Evolutionary conservation across 305 asterid species (phyloP), one percentile per base, ranked within the genome.

Genomic region (Fraxinus velutina): DNA sequence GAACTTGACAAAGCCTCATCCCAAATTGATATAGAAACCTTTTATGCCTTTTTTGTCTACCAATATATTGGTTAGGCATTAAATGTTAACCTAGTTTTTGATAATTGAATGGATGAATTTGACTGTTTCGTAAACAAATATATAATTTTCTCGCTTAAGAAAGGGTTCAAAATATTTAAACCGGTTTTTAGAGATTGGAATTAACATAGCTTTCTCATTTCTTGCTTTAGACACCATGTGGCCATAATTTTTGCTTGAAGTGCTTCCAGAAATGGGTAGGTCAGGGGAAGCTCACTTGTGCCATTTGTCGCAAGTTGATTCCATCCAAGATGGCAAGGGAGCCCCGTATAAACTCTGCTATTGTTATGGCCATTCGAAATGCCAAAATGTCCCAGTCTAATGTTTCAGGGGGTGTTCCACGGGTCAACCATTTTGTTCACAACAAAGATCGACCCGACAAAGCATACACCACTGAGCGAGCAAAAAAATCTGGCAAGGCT

Each of bases 181-280:
- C 83, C 60, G 29, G 77, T 33, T 77, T 71, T 60, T 32, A 39
- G n/a, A 50, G 50, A 34, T 5, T 36, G n/a, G 33, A 21, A 7
- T 77, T 13, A 36, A 36, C 62, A 19, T 81, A 22, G 24, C 80
- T 21, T 62, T 34, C 64, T 37, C 68, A 3, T 19, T 77, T 80
- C 32, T 77, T 83, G 75, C 86, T 88, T 74, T 90, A 94, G 98
- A 93, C 97, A 0, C 98, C 98, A 75, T 94, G 98, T 39, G 98
- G 98, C 81, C 98, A 94, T 89, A 94, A 94, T 81, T 94, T 94
- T 80, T 94, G 98, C 87, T 82, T 94, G 89, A 93, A 89, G 86
- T 94, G 98, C 90, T 94, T 93, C 73, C 90, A 92, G 37, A 94
- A 80, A 80, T 91, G 91, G 97, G 83, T 87, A 68, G 91, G 91